A percentile compares a stretch with the other conserved stretches of the same genome.
These are phyloP conservation scores for Cyclotella baltica DNA, from an alignment of 108 stramenopile species.

Conservation along the genomic window DNA sequence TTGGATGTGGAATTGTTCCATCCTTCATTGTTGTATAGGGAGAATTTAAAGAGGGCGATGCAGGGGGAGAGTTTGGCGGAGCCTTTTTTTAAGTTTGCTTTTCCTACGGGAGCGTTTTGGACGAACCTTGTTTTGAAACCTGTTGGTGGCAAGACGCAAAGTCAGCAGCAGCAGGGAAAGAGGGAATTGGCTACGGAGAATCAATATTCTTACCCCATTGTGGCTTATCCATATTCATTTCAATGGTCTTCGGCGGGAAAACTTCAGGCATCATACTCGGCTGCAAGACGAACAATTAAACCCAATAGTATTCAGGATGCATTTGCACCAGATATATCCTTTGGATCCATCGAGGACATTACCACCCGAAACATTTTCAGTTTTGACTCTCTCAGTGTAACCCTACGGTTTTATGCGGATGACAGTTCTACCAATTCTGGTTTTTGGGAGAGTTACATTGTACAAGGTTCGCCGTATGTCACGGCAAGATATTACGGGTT, in stretches of 20 bases:
- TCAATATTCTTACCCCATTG: conserved; percentile 80
- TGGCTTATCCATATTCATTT: conserved; percentile 84
- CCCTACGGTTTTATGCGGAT: conserved; percentile 60
- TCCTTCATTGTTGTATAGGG: conserved; percentile 60
- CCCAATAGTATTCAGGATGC: conserved; percentile 63
- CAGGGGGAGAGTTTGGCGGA: conserved; percentile 11
- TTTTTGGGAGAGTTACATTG: conserved; percentile 79
- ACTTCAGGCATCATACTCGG: conserved; percentile 78
- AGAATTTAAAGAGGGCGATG: conserved; percentile 6
- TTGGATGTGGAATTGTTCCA: conserved; percentile 70
- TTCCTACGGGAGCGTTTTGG: conserved; percentile 92
- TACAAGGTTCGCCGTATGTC: conserved; percentile 86
- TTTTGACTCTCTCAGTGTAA: conserved; percentile 85
- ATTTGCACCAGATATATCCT: conserved; percentile 75
- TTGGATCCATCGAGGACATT: conserved; percentile 58
- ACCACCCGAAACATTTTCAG: conserved; percentile 58
- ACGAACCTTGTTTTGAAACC: conserved; percentile 80
- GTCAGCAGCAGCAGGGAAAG: not conserved
- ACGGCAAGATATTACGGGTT: conserved; percentile 62
- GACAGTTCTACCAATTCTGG: conserved; percentile 1
- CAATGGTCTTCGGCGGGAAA: conserved; percentile 73
- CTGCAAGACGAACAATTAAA: conserved; percentile 55
- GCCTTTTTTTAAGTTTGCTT: conserved; percentile 73
- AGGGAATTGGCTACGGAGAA: conserved; percentile 20
- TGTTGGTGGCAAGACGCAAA: not conserved